phyloP scores from a whole-genome alignment of 768 basidiomycete genomes.

The Melanogaster broomeanus region DNA sequence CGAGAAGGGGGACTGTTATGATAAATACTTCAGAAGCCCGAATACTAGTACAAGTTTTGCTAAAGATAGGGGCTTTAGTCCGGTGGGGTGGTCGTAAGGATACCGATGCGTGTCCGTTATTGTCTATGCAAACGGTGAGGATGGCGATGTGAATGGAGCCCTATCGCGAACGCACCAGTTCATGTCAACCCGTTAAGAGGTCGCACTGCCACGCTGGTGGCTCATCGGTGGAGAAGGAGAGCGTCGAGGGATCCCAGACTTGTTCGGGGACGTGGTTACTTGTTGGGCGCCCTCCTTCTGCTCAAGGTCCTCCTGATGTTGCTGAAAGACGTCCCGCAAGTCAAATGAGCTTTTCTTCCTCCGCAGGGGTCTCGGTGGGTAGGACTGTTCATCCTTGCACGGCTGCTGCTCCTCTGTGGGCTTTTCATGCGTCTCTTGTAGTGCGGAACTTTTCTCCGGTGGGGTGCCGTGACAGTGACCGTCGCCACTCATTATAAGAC shows the following conservation, averaged over 20 bases:
- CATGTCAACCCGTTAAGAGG: not conserved
- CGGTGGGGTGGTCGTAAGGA: not conserved
- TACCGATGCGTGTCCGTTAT: not conserved
- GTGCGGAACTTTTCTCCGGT: no score
- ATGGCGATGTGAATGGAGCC: not conserved
- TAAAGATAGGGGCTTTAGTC: no score
- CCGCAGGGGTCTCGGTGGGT: constrained; percentile 21
- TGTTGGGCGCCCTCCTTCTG: not conserved
- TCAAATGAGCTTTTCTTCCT: constrained; percentile 38
- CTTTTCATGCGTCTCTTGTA: not conserved
- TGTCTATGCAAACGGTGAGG: not conserved
- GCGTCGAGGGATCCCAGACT: not conserved
- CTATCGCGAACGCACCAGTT: not conserved
- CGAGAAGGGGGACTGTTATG: no score
- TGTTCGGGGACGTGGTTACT: no score
- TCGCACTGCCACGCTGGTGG: no score
- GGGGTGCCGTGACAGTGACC: no score
- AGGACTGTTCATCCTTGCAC: not conserved
- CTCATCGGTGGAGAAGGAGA: no score
- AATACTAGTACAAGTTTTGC: no score
- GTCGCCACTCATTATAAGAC: no score
- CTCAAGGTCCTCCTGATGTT: not conserved
- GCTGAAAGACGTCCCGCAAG: constrained; percentile 32
- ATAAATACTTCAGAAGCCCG: no score
- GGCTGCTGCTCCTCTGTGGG: not conserved